Evolutionary conservation across 1,284 basidiomycete species (phyloP).

Genomic region (Naganishia sp.): DNA sequence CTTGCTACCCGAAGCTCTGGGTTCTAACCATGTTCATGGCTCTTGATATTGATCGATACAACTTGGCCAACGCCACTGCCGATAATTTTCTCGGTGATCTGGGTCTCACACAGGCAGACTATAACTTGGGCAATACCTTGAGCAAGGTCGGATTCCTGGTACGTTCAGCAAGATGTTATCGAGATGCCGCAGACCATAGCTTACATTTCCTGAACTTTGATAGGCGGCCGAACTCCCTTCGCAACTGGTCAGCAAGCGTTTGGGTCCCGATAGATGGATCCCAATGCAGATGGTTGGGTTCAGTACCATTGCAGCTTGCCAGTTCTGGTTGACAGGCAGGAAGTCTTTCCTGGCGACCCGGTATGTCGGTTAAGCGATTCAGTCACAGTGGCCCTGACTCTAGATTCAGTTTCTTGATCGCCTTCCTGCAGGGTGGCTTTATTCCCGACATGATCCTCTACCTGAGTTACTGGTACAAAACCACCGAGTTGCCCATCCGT

Average conservation of each 20-base stretch:
- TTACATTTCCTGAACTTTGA: neutral
- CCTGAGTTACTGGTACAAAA: slow-evolving; percentile 70
- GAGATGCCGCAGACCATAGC: neutral
- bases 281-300: slow-evolving; percentile 59
- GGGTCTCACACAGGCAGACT: slow-evolving; percentile 32
- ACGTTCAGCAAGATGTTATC: neutral
- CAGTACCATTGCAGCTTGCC: slow-evolving; percentile 59
- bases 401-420: slow-evolving; percentile 42
- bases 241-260: slow-evolving; percentile 68
- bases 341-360: slow-evolving; percentile 58
- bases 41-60: slow-evolving; percentile 57
- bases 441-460: slow-evolving; percentile 58
- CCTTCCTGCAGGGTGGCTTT: slow-evolving; percentile 48
- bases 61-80: slow-evolving; percentile 62
- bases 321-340: slow-evolving; percentile 66
- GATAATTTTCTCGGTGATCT: slow-evolving; percentile 69
- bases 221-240: slow-evolving; percentile 58
- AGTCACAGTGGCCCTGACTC: neutral
- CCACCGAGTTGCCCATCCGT: slow-evolving; percentile 66
- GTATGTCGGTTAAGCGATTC: slow-evolving; percentile 40
- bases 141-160: slow-evolving; percentile 65
- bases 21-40: slow-evolving; percentile 66
- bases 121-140: slow-evolving; percentile 63
- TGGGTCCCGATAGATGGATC: slow-evolving; percentile 71
- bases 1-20: slow-evolving; percentile 52